These are phyloP conservation scores for Rhodofomes roseus DNA, from an alignment of 1,284 basidiomycete species.

Conservation along the genomic window DNA sequence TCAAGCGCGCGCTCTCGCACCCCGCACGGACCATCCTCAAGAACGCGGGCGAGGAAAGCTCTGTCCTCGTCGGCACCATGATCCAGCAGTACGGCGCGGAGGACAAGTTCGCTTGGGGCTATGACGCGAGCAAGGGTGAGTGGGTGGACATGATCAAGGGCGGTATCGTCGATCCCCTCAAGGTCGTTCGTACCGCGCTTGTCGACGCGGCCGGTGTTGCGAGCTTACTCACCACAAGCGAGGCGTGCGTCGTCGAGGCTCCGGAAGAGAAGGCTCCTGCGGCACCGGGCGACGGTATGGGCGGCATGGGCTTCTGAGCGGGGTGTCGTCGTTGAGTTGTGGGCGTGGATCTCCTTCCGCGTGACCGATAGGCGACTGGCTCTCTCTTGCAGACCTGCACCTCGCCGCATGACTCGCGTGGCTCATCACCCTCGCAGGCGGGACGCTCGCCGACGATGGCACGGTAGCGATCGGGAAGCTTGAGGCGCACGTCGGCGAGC, in stretches of 20 bases:
- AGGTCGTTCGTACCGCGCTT: constrained; percentile 91
- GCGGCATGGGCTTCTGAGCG: constrained; percentile 31
- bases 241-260: constrained; percentile 90
- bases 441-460: too few species aligned
- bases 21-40: constrained; percentile 88
- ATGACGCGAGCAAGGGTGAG: constrained; percentile 89
- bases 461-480: too few species aligned
- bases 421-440: too few species aligned
- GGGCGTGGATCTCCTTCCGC: constrained; percentile 1
- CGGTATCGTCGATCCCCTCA: constrained; percentile 93
- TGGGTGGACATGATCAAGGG: constrained; percentile 93
- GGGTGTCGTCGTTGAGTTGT: neutral
- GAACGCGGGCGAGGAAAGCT: constrained; percentile 95
- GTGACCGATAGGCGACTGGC: constrained; percentile 55
- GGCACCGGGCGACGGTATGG: constrained; percentile 48
- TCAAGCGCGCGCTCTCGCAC: constrained; percentile 82
- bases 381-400: constrained; percentile 80
- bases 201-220: constrained; percentile 88
- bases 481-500: too few species aligned
- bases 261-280: constrained; percentile 77
- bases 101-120: constrained; percentile 83
- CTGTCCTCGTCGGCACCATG: constrained; percentile 89
- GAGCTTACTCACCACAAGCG: constrained; percentile 88
- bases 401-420: too few species aligned
- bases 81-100: constrained; percentile 61